These are phyloP conservation scores for Leucocoprinus sp. DNA, from an alignment of 768 basidiomycete genomes.

Conservation along the genomic window DNA sequence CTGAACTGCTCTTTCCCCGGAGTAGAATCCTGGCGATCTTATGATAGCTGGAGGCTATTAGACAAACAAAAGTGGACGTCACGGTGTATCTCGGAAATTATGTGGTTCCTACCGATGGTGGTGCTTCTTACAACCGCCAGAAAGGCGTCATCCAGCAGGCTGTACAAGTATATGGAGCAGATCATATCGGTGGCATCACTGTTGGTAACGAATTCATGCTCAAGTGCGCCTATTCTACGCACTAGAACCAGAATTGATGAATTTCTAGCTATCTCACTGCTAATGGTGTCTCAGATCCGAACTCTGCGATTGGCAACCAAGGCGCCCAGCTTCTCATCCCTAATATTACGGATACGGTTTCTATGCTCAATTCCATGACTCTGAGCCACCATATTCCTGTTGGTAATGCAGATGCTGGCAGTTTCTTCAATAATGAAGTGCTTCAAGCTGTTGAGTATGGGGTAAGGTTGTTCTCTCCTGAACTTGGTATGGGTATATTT, in stretches of 20 bases:
- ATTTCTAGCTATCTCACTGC: slow-evolving; percentile 46
- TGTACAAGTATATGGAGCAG: slow-evolving; percentile 68
- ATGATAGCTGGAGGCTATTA: slow-evolving; percentile 73
- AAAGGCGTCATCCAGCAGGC: slow-evolving; percentile 56
- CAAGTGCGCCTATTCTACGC: slow-evolving; percentile 35
- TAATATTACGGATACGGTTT: slow-evolving; percentile 60
- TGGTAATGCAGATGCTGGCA: slow-evolving; percentile 81
- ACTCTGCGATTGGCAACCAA: slow-evolving; percentile 46
- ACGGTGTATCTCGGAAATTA: slow-evolving; percentile 73
- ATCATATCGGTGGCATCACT: slow-evolving; percentile 70
- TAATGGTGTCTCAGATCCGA: slow-evolving; percentile 43
- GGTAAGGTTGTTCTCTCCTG: slow-evolving; percentile 27
- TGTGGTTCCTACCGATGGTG: slow-evolving; percentile 50
- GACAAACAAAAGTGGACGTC: slow-evolving; percentile 84
- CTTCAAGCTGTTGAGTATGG: slow-evolving; percentile 61
- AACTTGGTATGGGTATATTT: neutral
- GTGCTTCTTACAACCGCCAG: slow-evolving; percentile 68
- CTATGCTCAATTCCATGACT: slow-evolving; percentile 44
- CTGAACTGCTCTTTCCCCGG: neutral
- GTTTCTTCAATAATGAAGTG: slow-evolving; percentile 70
- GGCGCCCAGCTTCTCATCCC: slow-evolving; percentile 58
- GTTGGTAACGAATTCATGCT: slow-evolving; percentile 92
- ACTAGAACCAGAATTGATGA: neutral
- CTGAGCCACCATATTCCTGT: slow-evolving; percentile 55
- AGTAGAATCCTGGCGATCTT: neutral